Base-by-base conservation (phyloP, 2,329 filamentous ascomycete genomes). In the Coniella vitis region DNA sequence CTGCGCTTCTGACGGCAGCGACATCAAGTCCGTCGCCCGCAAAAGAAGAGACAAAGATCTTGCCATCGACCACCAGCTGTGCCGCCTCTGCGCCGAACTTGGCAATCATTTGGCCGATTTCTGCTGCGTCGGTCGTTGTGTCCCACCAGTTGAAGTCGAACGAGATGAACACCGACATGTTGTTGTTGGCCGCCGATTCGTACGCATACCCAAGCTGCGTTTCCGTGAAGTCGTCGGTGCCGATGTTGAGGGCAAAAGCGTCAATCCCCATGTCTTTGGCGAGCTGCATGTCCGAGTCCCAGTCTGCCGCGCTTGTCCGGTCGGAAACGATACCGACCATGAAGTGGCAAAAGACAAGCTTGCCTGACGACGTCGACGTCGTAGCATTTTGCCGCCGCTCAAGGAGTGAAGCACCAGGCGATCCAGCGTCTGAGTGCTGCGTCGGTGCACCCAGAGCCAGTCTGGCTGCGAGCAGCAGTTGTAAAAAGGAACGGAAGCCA, bases 91-190 rank as follows among this genome's bases (percentile, higher is more conserved):
- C 58, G 2, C 63, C 67, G 49, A 75, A 79, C 45, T 70, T 61
- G 13, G 65, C 67, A 49, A 78, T 65, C 57, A 71, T 74, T 37
- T 63, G 57, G 1, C 72, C 73, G 17, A 73, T 68, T 12, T 60
- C 62, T 12, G 59, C 59, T 2, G 67, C 66, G 38, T 72, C 60
- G 7, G 59, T 51, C 12, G 51, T 9, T 7, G 49, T 17, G 14
- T 51, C 45, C 21, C 48, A 53, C 48, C 48, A 53, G 45, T 53
- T 51, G 41, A 53, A 53, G 39, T 79, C 75, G 54, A 78, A 79
- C 1, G 74, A 78, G 54, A 79, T 69, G 50, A 79, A 76, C n/a
- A 78, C 71, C 47, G 76, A 74, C 67, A 78, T 74, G 42, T 62
- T 67, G 25, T 68, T 67, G 8, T 62, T 63, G 14, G 67, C 65